Evolutionary conservation across 1,139 yeast species (phyloP).

Genomic region (Geotrichum citri-aurantii): DNA sequence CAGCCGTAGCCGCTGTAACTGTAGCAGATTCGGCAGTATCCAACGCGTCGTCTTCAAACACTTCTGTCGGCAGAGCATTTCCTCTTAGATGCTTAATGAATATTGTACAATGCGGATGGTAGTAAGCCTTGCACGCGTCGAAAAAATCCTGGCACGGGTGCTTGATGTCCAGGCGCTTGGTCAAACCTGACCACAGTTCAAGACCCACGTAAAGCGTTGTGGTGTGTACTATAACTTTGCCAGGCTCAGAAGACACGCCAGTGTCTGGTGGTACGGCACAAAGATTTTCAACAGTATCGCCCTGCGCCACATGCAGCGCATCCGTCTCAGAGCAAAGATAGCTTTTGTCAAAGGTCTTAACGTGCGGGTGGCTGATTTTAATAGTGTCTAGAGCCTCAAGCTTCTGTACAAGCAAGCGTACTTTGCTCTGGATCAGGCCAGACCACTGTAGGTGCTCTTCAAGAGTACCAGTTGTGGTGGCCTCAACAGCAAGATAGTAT

Average conservation of each 20-base stretch:
- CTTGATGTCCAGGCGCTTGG: slow-evolving; percentile 70
- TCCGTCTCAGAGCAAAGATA: slow-evolving; percentile 50
- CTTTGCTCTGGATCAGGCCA: slow-evolving; percentile 85
- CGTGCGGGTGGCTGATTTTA: slow-evolving; percentile 81
- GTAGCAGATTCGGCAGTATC: slow-evolving; percentile 44
- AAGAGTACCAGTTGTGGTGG: slow-evolving; percentile 60
- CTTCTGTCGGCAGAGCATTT: slow-evolving; percentile 76
- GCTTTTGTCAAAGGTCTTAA: slow-evolving; percentile 60
- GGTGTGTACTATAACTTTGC: slow-evolving; percentile 46
- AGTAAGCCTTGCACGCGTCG: slow-evolving; percentile 67
- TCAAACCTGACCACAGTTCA: slow-evolving; percentile 49
- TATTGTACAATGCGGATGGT: slow-evolving; percentile 52
- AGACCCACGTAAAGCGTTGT: slow-evolving; percentile 79
- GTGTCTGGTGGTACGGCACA: slow-evolving; percentile 24
- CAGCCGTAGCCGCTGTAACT: background rate
- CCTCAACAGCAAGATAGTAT: slow-evolving; percentile 75
- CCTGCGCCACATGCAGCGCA: slow-evolving; percentile 48
- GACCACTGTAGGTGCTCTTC: slow-evolving; percentile 87
- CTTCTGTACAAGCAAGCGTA: slow-evolving; percentile 72
- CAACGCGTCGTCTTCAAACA: slow-evolving; percentile 68
- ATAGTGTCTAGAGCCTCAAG: slow-evolving; percentile 72
- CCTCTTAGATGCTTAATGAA: slow-evolving; percentile 70
- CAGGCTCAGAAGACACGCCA: slow-evolving; percentile 30
- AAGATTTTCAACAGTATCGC: slow-evolving; percentile 25
- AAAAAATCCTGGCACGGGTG: slow-evolving; percentile 87